Conservation (phyloP, 495 filamentous ascomycete genomes). For the Aspergillus biplanus region DNA sequence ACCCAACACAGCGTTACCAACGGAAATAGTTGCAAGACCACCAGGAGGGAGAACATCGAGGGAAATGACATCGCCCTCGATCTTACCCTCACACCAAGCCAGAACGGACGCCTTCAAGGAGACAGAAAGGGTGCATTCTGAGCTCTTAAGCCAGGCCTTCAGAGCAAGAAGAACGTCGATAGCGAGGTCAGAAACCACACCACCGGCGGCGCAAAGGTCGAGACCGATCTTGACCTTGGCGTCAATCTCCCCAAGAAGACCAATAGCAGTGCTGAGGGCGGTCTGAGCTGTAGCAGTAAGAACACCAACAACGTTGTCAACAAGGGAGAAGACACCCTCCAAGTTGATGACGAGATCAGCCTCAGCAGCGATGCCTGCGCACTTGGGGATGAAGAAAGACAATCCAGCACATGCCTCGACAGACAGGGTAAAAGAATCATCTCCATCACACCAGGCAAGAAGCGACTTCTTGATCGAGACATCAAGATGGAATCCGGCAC, state of each 20-base stretch:
- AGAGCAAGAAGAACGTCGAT: conserved; percentile 41
- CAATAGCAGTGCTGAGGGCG: conserved; percentile 39
- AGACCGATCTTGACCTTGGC: conserved; percentile 41
- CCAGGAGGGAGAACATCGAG: conserved; percentile 34
- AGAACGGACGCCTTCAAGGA: conserved; percentile 38
- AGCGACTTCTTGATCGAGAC: conserved; percentile 33
- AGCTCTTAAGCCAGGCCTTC: conserved; percentile 36
- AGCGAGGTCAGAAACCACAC: conserved; percentile 37
- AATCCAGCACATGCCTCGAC: conserved; percentile 37
- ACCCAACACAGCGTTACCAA: conserved; percentile 40
- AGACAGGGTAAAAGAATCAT: conserved; percentile 29
- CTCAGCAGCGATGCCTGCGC: conserved; percentile 42
- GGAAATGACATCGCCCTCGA: conserved; percentile 33
- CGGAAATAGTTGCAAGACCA: conserved; percentile 40
- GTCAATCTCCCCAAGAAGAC: conserved; percentile 27
- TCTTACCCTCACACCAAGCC: conserved; percentile 41
- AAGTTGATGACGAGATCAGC: conserved; percentile 43
- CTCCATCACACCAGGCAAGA: conserved; percentile 36
- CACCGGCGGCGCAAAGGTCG: conserved; percentile 42
- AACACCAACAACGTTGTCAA: conserved; percentile 34
- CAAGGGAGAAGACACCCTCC: conserved; percentile 44
- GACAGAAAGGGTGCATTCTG: conserved; percentile 36
- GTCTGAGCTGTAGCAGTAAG: conserved; percentile 38
- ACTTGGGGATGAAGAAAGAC: conserved; percentile 41
- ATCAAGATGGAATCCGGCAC: conserved; percentile 29